These are phyloP conservation scores for Beauveria bassiana DNA, from an alignment of 2,329 filamentous ascomycete species.

Conservation along the genomic window DNA sequence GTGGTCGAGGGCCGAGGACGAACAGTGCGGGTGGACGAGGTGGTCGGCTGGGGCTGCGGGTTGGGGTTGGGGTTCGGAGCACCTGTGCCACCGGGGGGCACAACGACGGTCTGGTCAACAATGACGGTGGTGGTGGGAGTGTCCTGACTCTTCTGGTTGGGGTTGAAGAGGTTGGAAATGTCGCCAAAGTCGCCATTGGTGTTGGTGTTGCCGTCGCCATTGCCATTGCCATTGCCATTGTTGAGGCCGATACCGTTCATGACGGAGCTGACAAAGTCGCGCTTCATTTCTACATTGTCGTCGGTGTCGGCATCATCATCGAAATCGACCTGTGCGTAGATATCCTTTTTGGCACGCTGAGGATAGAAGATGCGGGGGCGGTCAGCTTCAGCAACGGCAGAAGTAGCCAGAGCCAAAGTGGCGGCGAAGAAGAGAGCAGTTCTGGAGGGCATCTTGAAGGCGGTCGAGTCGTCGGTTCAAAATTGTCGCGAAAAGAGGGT, in stretches of 20 bases:
- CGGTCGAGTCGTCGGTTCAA: neutral
- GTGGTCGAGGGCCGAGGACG: conserved; percentile 10
- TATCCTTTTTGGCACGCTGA: conserved; percentile 45
- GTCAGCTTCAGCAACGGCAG: conserved; percentile 36
- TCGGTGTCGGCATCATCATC: conserved; percentile 11
- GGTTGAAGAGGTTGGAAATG: conserved; percentile 11
- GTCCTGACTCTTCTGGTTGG: conserved; percentile 14
- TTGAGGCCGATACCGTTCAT: neutral
- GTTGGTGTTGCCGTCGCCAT: too few relatives aligned
- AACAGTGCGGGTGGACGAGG: conserved; percentile 13
- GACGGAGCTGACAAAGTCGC: neutral
- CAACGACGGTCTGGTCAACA: conserved; percentile 5
- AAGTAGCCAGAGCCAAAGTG: conserved; percentile 40
- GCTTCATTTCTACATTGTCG: conserved; percentile 7
- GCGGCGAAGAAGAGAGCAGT: conserved; percentile 29
- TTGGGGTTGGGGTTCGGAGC: conserved; percentile 13
- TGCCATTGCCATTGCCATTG: neutral
- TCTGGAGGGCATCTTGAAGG: conserved; percentile 8
- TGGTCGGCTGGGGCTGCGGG: conserved; percentile 12
- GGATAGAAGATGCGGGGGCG: conserved; percentile 51
- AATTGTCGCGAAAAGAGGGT: neutral
- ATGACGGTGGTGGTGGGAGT: conserved; percentile 20
- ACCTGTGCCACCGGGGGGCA: conserved; percentile 10
- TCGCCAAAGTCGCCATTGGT: neutral
- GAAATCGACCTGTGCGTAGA: conserved; percentile 16